These are phyloP conservation scores for Geotrichum reessii DNA, from an alignment of 1,139 yeast genomes.

Conservation along the genomic window DNA sequence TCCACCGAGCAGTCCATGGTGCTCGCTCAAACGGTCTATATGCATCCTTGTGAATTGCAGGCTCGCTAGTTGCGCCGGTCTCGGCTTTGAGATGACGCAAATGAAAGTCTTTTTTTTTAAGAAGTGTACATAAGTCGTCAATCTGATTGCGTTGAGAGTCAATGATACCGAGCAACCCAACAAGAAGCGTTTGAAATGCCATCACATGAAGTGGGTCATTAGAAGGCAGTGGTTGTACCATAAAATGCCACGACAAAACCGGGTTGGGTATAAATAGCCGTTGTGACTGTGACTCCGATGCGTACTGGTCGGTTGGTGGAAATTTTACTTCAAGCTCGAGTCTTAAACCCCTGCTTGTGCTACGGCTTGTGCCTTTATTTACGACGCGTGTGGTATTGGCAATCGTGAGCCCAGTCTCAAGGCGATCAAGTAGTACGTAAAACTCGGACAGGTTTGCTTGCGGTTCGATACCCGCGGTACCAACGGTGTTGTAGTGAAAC, in stretches of 20 bases:
- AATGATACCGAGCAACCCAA: conserved; percentile 12
- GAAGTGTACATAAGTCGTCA: conserved; percentile 4
- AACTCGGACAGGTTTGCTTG: conserved; percentile 1
- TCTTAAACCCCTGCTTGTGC: neutral
- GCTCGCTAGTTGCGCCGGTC: neutral
- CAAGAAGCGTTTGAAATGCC: conserved; percentile 9
- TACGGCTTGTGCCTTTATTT: neutral
- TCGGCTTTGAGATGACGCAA: conserved; percentile 11
- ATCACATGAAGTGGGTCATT: neutral
- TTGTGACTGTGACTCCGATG: neutral
- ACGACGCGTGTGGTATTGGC: neutral
- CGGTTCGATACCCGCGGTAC: conserved; percentile 1
- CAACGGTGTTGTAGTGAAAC: neutral
- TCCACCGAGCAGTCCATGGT: neutral
- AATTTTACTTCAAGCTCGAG: neutral
- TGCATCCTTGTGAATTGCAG: conserved; percentile 9
- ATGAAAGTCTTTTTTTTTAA: conserved; percentile 14
- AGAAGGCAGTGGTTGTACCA: neutral
- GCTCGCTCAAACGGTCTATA: conserved; percentile 4
- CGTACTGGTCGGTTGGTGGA: neutral
- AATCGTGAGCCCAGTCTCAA: neutral
- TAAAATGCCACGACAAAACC: conserved; percentile 7
- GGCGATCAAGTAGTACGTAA: neutral
- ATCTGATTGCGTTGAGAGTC: conserved; percentile 12
- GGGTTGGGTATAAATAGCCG: neutral